phyloP scores from a whole-genome alignment of 1,139 yeast genomes.

The Yamadazyma aaseri region DNA sequence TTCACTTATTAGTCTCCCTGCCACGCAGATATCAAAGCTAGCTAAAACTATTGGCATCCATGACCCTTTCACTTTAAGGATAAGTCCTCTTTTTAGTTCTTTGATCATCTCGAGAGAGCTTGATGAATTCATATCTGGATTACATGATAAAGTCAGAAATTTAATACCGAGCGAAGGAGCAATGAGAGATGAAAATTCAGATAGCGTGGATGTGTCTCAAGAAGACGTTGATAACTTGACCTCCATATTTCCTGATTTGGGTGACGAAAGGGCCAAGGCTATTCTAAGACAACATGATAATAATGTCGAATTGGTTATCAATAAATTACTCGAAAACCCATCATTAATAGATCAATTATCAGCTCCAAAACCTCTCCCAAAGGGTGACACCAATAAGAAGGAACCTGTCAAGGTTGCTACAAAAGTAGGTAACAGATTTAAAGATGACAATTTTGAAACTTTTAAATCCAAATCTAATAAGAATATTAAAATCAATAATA shows the following conservation, averaged over 20 bases:
- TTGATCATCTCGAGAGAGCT: slow-evolving; percentile 47
- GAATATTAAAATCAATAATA: slow-evolving; percentile 5
- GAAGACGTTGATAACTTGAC: slow-evolving; percentile 41
- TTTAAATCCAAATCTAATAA: slow-evolving; percentile 7
- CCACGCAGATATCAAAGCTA: slow-evolving; percentile 38
- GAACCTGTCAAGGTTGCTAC: neutral
- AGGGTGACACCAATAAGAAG: neutral
- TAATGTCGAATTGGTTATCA: slow-evolving; percentile 59
- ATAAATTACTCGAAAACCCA: slow-evolving; percentile 62
- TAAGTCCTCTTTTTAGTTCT: slow-evolving; percentile 55
- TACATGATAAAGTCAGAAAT: slow-evolving; percentile 48
- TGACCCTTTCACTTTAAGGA: slow-evolving; percentile 36
- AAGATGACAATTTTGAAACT: neutral
- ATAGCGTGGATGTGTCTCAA: slow-evolving; percentile 20
- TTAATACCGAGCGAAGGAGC: slow-evolving; percentile 21
- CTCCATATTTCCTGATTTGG: slow-evolving; percentile 62
- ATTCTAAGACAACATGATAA: slow-evolving; percentile 50
- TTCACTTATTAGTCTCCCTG: slow-evolving; percentile 51
- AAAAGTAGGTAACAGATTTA: neutral
- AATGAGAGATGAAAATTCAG: neutral
- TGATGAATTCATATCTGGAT: slow-evolving; percentile 46
- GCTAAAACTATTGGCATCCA: slow-evolving; percentile 46
- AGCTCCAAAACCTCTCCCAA: slow-evolving; percentile 11
- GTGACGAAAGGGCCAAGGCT: slow-evolving; percentile 41
- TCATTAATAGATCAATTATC: slow-evolving; percentile 27